A percentile compares a stretch with the other conserved stretches of the same genome.
Evolutionary conservation across 2,329 filamentous ascomycete species (phyloP).

Genomic region (Sarocladiaceae sp.): DNA sequence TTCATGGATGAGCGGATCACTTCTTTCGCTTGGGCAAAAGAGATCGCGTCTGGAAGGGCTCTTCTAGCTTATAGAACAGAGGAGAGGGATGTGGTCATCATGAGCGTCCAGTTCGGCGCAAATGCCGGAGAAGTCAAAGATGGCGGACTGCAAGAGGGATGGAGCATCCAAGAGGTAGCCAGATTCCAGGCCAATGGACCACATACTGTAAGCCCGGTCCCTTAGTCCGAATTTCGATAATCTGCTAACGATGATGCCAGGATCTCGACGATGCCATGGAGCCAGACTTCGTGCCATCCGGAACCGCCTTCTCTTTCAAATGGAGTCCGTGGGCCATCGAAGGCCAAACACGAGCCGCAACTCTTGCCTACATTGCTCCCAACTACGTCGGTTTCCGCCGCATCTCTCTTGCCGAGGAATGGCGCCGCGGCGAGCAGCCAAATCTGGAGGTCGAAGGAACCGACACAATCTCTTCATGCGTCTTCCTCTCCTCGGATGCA

Average conservation of each 20-base stretch:
- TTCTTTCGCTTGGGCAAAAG: conserved; percentile 50
- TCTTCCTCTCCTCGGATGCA: conserved; percentile 46
- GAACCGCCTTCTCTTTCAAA: conserved; percentile 46
- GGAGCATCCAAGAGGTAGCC: conserved; percentile 46
- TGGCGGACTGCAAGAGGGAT: conserved; percentile 28
- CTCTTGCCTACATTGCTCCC: conserved; percentile 45
- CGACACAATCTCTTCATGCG: conserved; percentile 45
- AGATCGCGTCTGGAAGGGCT: conserved; percentile 34
- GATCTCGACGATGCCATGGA: conserved; percentile 28
- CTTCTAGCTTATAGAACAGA: conserved; percentile 51
- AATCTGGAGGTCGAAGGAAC: conserved; percentile 31
- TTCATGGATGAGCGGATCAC: conserved; percentile 42
- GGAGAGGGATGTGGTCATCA: conserved; percentile 43
- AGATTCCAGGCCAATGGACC: conserved; percentile 45
- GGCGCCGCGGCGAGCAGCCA: conserved; percentile 30
- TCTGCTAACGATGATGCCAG: neutral
- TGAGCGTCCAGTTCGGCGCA: conserved; percentile 40
- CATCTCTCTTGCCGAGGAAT: conserved; percentile 35
- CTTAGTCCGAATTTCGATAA: neutral
- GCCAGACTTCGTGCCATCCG: conserved; percentile 43
- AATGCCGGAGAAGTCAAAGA: conserved; percentile 15
- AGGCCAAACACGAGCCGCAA: conserved; percentile 31
- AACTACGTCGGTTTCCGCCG: conserved; percentile 53
- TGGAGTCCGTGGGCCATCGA: conserved; percentile 50
- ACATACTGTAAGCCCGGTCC: conserved; percentile 28